Evolutionary conservation across 2,329 filamentous ascomycete genomes (phyloP).

Genomic region (Monosporascus cannonballus): DNA sequence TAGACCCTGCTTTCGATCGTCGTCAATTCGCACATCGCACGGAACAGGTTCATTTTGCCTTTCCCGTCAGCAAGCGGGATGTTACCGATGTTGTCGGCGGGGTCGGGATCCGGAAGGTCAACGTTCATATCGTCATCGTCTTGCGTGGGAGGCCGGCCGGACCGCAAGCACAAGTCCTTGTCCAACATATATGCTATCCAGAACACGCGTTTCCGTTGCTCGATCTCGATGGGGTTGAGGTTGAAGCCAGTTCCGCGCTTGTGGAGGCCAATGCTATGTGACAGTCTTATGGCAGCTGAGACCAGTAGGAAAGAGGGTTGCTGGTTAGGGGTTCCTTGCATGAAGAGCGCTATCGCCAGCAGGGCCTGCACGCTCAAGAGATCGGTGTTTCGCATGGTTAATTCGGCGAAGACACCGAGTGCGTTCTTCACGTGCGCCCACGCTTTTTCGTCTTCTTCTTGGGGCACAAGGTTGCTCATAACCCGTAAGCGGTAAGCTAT

Average conservation of each 20-base stretch:
- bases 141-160: slow-evolving; percentile 54
- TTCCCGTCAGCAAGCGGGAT: slow-evolving; percentile 85
- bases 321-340: slow-evolving; percentile 94
- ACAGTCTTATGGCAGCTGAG: slow-evolving; percentile 80
- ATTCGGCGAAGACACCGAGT: slow-evolving; percentile 84
- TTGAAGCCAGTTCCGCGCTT: slow-evolving; percentile 91
- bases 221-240: slow-evolving; percentile 86
- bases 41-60: slow-evolving; percentile 90
- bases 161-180: slow-evolving; percentile 56
- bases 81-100: slow-evolving; percentile 87
- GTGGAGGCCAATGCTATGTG: slow-evolving; percentile 92
- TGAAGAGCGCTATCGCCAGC: slow-evolving; percentile 86
- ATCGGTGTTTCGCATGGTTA: slow-evolving; percentile 95
- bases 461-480: slow-evolving; percentile 88
- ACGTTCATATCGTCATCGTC: slow-evolving; percentile 83
- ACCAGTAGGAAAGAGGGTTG: slow-evolving; percentile 91
- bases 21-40: slow-evolving; percentile 85
- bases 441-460: slow-evolving; percentile 88
- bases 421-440: slow-evolving; percentile 97
- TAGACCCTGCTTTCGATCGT: slow-evolving; percentile 93
- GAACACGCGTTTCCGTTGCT: slow-evolving; percentile 69
- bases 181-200: slow-evolving; percentile 63
- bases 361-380: slow-evolving; percentile 90
- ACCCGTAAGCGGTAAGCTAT: slow-evolving; percentile 88
- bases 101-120: slow-evolving; percentile 85